A percentile compares a stretch with the other conserved stretches of the same genome.
These are phyloP conservation scores for Cornus kousa DNA, from an alignment of 148 eudicot genomes.

Conservation along the genomic window DNA sequence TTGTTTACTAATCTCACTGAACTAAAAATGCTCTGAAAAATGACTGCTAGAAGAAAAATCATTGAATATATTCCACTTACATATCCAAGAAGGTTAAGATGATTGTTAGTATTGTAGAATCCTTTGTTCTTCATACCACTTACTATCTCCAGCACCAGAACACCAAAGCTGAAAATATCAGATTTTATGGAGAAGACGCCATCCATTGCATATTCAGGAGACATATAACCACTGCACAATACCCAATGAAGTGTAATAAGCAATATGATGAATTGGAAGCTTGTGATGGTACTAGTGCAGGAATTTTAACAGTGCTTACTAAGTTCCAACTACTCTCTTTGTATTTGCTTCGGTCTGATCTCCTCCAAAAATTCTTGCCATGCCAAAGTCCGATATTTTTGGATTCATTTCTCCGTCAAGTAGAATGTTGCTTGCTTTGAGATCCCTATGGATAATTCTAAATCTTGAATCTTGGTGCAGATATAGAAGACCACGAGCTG, in stretches of 20 bases:
- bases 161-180: slow-evolving; percentile 55
- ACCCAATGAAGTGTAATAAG: background rate
- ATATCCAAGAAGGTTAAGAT: slow-evolving; percentile 51
- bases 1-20: background rate
- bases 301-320: slow-evolving; percentile 40
- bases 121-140: slow-evolving; percentile 48
- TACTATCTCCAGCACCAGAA: slow-evolving; percentile 45
- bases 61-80: slow-evolving; percentile 25
- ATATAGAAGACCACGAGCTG: slow-evolving; percentile 70
- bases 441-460: slow-evolving; percentile 70
- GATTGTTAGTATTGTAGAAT: slow-evolving; percentile 27
- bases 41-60: background rate
- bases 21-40: background rate
- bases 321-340: slow-evolving; percentile 69
- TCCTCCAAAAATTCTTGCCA: slow-evolving; percentile 78
- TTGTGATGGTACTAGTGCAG: background rate
- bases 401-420: slow-evolving; percentile 68
- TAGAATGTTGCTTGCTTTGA: slow-evolving; percentile 74
- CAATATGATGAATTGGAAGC: background rate
- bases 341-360: slow-evolving; percentile 69
- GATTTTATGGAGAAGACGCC: slow-evolving; percentile 53
- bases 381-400: slow-evolving; percentile 83
- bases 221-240: slow-evolving; percentile 48
- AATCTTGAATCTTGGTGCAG: slow-evolving; percentile 79
- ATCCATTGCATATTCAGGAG: slow-evolving; percentile 59